Evolutionary conservation across 169 alveolate species (phyloP), one percentile per base, ranked within the genome.

Genomic region (Theileria orientalis): DNA sequence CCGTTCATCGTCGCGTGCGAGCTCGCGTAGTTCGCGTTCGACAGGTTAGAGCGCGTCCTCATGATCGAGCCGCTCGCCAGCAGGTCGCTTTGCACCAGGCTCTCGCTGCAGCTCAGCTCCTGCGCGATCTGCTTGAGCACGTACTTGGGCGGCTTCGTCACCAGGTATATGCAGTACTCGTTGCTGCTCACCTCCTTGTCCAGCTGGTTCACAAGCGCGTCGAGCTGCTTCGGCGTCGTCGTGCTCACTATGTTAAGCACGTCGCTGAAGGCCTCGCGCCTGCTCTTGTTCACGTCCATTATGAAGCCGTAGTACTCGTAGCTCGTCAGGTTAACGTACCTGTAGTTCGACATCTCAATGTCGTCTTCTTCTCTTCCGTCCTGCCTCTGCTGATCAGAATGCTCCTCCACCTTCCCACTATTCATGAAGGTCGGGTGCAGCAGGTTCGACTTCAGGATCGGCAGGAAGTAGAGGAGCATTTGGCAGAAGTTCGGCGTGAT

Each of bases 401-500:
- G n/a, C n/a, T n/a, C n/a, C n/a, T n/a, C n/a, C n/a, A n/a, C n/a
- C n/a, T n/a, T n/a, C n/a, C n/a, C n/a, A 56, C 29, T 67, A 42
- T 21, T 29, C 49, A 16, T 49, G 19, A 49, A 33, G 29, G 35
- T 21, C 25, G 60, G 60, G 9, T 27, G 25, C 70, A 59, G 74
- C 33, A 78, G 51, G 63, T 78, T 78, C 52, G 69, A 86, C 30
- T 78, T 42, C 44, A 92, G 87, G 27, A 90, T 86, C 13, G 96
- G 96, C 21, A 90, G 62, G 61, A 92, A 90, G 85, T 92, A 73
- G 29, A 90, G 68, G 21, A 92, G 83, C 52, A 92, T 74, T 60
- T 90, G 90, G 73, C 93, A 86, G 35, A 92, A 74, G 78, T 87
- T 91, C 21, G 96, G 94, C 1, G 96, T 92, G 69, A 88, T 71